Evolutionary conservation across 176 grass and related monocot genomes (phyloP).

Genomic region (Juncus effusus): DNA sequence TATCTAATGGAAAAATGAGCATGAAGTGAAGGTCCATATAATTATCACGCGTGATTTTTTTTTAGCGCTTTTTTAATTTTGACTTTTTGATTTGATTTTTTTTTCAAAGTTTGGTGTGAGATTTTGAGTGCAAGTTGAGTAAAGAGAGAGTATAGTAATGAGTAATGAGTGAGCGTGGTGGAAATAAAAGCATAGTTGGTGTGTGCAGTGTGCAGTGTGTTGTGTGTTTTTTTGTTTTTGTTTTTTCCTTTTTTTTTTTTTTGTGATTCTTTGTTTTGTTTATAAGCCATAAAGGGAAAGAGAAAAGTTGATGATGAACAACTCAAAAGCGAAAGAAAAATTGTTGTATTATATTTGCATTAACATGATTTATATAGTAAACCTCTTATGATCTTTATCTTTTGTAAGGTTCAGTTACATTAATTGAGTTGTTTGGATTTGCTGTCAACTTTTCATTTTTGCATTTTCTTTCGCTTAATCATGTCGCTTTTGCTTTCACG

Average conservation of each 20-base stretch:
- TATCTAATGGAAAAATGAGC: conserved; percentile 65
- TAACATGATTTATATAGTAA: too few relatives aligned
- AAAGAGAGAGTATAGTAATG: conserved; percentile 47
- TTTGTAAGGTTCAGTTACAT: too few relatives aligned
- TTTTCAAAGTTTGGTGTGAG: conserved; percentile 49
- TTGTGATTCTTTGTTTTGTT: conserved; percentile 64
- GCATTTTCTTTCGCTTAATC: conserved; percentile 12
- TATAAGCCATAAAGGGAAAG: conserved; percentile 82
- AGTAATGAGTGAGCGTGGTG: conserved; percentile 36
- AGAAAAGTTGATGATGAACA: conserved; percentile 40
- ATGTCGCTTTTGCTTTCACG: conserved; percentile 21
- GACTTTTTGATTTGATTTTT: conserved; percentile 20
- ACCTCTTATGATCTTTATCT: conserved; percentile 16
- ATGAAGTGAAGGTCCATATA: conserved; percentile 46
- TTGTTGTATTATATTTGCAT: conserved; percentile 29
- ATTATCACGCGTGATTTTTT: conserved; percentile 40
- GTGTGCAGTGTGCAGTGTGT: conserved; percentile 52
- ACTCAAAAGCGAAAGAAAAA: conserved; percentile 31
- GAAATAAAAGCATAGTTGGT: conserved; percentile 73
- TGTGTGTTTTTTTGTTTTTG: conserved; percentile 49
- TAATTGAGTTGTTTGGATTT: conserved; percentile 21
- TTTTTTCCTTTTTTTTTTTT: conserved; percentile 42
- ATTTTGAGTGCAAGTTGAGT: conserved; percentile 31
- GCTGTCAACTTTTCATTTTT: conserved; percentile 13
- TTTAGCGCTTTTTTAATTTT: conserved; percentile 32